Percentiles rank a stretch among this genome's conserved stretches.
Conservation (phyloP, 129 eudicot species). For the Flaveria bidentis region DNA sequence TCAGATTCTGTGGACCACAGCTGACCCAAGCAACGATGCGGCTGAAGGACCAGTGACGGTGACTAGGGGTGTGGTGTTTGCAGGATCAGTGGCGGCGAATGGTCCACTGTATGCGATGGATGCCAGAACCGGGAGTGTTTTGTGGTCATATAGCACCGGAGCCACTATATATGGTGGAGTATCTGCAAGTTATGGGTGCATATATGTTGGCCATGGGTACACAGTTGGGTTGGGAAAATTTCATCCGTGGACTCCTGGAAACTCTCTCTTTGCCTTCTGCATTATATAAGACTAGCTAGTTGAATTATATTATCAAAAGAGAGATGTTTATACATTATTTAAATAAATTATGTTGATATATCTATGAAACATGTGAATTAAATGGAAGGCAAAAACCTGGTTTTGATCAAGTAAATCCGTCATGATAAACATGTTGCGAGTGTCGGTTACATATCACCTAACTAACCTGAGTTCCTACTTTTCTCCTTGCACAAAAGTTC, state of each 20-base stretch:
- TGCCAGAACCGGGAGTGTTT: constrained; percentile 48
- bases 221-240: constrained; percentile 38
- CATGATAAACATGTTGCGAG: constrained; percentile 15
- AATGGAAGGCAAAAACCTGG: not conserved
- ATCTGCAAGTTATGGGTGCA: constrained; percentile 68
- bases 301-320: not conserved
- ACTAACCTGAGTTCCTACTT: constrained; percentile 32
- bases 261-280: constrained; percentile 52
- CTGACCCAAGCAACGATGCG: constrained; percentile 46
- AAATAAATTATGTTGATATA: not conserved
- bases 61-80: constrained; percentile 61
- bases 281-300: constrained; percentile 1
- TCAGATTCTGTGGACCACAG: constrained; percentile 57
- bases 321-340: not conserved
- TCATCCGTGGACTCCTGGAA: constrained; percentile 57
- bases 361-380: constrained; percentile 4
- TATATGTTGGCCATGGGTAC: constrained; percentile 60
- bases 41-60: constrained; percentile 51
- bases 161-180: constrained; percentile 68
- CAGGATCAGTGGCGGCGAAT: constrained; percentile 53
- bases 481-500: constrained; percentile 49
- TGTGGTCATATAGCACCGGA: constrained; percentile 65
- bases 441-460: constrained; percentile 28
- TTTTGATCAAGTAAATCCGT: constrained; percentile 4
- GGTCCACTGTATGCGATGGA: constrained; percentile 68